Evolutionary conservation across 768 basidiomycete species (phyloP).

Genomic region (Hypholoma fasciculare): DNA sequence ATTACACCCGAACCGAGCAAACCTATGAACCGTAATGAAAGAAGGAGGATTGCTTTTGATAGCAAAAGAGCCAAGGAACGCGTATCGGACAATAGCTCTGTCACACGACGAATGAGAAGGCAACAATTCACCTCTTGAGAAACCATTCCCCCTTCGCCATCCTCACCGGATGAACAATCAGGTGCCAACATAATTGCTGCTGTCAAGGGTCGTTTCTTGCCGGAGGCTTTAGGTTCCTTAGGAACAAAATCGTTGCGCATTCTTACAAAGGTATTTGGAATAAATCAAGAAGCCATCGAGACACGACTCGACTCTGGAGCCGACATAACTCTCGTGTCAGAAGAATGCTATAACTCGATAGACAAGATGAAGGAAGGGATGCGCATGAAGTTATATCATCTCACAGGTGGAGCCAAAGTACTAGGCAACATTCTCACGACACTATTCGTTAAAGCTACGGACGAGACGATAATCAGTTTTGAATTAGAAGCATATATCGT

Average conservation of each 20-base stretch:
- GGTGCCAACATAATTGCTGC: background rate
- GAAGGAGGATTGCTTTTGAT: no score
- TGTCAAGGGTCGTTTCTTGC: background rate
- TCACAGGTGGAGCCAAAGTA: slow-evolving; percentile 9
- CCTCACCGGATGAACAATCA: no score
- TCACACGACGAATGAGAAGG: no score
- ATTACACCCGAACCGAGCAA: no score
- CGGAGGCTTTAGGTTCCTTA: slow-evolving; percentile 5
- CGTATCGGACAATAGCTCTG: no score
- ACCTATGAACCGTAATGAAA: no score
- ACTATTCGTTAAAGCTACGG: slow-evolving; percentile 3
- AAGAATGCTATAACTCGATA: slow-evolving; percentile 8
- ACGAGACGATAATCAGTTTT: slow-evolving; percentile 10
- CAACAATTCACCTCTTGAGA: no score
- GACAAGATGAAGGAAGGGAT: slow-evolving; percentile 14
- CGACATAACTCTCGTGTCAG: slow-evolving; percentile 10
- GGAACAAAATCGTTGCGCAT: slow-evolving; percentile 1
- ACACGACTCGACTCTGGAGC: background rate
- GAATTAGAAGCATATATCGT: slow-evolving; percentile 25
- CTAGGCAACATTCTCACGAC: slow-evolving; percentile 11
- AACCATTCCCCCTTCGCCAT: no score
- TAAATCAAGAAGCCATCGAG: background rate
- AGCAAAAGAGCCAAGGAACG: no score
- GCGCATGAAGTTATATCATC: slow-evolving; percentile 13
- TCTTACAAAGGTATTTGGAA: background rate